Evolutionary conservation across 352 stramenopile species (phyloP), one percentile per base, ranked within the genome.

Genomic region (Pythium aristosporum): DNA sequence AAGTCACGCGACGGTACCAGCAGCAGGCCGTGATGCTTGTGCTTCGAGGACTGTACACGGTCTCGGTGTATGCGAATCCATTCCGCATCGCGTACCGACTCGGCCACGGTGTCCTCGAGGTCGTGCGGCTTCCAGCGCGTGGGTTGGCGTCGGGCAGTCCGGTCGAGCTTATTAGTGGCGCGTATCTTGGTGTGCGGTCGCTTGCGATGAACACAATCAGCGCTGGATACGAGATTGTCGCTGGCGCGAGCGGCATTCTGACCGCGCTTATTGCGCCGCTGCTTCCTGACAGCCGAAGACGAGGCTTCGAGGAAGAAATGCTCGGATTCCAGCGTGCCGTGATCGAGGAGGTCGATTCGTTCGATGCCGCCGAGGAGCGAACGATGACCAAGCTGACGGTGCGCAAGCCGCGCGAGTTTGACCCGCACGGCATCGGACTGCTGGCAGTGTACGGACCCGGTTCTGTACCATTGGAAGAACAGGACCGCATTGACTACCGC

Each of bases 121-220:
- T 96, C 5, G 69, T 96, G 9, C 82, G 87, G 0, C 65, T 96
- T 21, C 87, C 87, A 18, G 82, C 85, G 6, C 84, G 87, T 55
- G 87, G 87, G 0, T 63, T 96, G 41, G 86, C 83, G 5, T 94
- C 85, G 0, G 87, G 87, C 21, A 94, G 84, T 50, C 87, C 87
- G 2, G 75, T 96, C 11, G 87, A 96, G 61, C 65, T 96, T 13
- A 77, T 96, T 61, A 92, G 77, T 61, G 87, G 87, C 6, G 70
- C 87, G 12, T 96, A 96, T 55, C 68, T 96, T 16, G 87, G 87
- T 50, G 84, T 96, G 6, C 80, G 86, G 7, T 94, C 85, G 13
- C 68, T 96, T 23, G 87, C 84, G 1, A 96, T 94, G 87, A 96
- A 96, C 57, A 88, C 81, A 5, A 96, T 96, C 68, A 96, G 87